Percentiles rank a stretch among this genome's conserved stretches.
Conservation (phyloP, 1,139 yeast genomes). For the Wickerhamiella pararugosa region DNA sequence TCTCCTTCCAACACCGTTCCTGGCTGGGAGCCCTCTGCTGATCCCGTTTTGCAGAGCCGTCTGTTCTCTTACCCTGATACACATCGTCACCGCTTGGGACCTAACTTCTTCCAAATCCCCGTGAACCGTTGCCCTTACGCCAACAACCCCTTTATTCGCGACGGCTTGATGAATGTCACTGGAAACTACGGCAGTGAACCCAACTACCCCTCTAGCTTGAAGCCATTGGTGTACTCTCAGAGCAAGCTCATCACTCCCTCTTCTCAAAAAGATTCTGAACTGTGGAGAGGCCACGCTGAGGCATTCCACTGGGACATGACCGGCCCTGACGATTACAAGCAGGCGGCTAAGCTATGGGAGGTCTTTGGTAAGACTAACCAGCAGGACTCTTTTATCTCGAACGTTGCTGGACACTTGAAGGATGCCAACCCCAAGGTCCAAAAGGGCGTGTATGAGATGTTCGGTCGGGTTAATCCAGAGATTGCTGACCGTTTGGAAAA, state of each 20-base stretch:
- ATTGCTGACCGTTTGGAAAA: slow-evolving; percentile 30
- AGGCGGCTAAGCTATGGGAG: slow-evolving; percentile 51
- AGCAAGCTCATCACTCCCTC: slow-evolving; percentile 3
- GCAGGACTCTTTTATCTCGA: slow-evolving; percentile 71
- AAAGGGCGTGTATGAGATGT: slow-evolving; percentile 66
- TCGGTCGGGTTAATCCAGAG: slow-evolving; percentile 53
- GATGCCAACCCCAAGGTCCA: slow-evolving; percentile 63
- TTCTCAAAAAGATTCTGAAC: slow-evolving; percentile 13
- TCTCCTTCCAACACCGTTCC: slow-evolving; percentile 76
- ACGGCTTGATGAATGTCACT: slow-evolving; percentile 72
- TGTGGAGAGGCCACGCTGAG: slow-evolving; percentile 77
- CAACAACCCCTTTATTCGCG: slow-evolving; percentile 39
- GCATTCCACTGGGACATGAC: slow-evolving; percentile 74
- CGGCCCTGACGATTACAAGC: slow-evolving; percentile 51
- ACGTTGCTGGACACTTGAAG: slow-evolving; percentile 60
- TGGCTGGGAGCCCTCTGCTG: slow-evolving; percentile 70
- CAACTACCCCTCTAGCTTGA: slow-evolving; percentile 36
- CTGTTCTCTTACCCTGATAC: slow-evolving; percentile 77
- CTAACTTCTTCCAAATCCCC: slow-evolving; percentile 57
- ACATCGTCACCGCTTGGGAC: slow-evolving; percentile 51
- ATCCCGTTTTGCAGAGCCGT: slow-evolving; percentile 73
- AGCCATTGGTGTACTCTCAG: slow-evolving; percentile 33
- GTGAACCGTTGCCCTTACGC: slow-evolving; percentile 38
- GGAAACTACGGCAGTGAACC: slow-evolving; percentile 71
- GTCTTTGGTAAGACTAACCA: slow-evolving; percentile 53